Conservation (phyloP, 2,329 filamentous ascomycete genomes). For the Fusarium duplospermum region DNA sequence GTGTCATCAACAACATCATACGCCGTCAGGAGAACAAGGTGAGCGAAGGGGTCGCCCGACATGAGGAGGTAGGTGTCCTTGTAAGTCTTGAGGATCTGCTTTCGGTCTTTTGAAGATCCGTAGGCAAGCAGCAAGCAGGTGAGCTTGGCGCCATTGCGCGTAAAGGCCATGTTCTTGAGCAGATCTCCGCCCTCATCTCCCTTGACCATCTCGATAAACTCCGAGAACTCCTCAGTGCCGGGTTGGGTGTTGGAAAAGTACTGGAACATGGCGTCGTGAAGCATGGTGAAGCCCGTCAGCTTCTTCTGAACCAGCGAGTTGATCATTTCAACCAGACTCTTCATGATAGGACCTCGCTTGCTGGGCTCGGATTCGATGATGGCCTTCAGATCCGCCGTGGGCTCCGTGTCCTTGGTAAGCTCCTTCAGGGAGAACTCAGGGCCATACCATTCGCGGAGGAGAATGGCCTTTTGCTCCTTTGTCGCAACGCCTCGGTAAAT, state of each 20-base stretch:
- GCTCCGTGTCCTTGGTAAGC: conserved; percentile 62
- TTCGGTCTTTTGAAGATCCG: conserved; percentile 91
- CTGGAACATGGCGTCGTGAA: conserved; percentile 98
- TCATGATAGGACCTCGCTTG: conserved; percentile 89
- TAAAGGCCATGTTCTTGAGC: conserved; percentile 96
- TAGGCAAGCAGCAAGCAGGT: conserved; percentile 86
- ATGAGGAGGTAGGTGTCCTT: conserved; percentile 90
- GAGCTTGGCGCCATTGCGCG: conserved; percentile 84
- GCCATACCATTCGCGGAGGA: conserved; percentile 96
- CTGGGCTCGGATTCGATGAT: conserved; percentile 84
- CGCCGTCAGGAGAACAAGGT: conserved; percentile 84
- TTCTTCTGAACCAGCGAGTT: conserved; percentile 96
- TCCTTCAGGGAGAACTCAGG: conserved; percentile 89
- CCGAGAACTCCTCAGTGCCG: conserved; percentile 83
- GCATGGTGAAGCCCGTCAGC: conserved; percentile 95
- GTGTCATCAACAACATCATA: conserved; percentile 97
- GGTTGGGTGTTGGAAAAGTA: conserved; percentile 86
- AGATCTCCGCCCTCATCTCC: conserved; percentile 91
- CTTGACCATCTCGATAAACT: conserved; percentile 91
- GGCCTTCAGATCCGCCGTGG: conserved; percentile 75
- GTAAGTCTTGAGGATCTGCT: conserved; percentile 87
- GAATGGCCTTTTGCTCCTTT: conserved; percentile 82
- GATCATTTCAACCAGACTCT: conserved; percentile 85
- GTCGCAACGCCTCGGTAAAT: conserved; percentile 92
- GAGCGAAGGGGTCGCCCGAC: conserved; percentile 82